These are phyloP conservation scores for Didymella keratinophila DNA, from an alignment of 2,329 filamentous ascomycete species.

Conservation along the genomic window DNA sequence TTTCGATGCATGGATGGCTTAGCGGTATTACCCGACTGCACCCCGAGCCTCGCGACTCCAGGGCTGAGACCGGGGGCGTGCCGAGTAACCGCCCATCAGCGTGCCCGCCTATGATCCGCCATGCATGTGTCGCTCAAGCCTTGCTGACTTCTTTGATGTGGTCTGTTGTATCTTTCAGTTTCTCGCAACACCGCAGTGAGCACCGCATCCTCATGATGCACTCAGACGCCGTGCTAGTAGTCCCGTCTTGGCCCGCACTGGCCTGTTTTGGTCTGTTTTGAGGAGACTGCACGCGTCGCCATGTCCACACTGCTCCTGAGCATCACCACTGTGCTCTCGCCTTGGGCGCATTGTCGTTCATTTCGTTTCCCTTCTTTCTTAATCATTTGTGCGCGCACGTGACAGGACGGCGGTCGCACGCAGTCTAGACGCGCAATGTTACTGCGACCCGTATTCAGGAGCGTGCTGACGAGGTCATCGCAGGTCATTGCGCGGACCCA, in stretches of 20 bases:
- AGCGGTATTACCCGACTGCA: too few species aligned
- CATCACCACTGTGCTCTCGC: slow-evolving; percentile 20
- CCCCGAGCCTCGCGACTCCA: slow-evolving; percentile 2
- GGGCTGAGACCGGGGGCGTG: slow-evolving; percentile 15
- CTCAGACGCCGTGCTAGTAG: neutral
- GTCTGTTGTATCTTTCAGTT: neutral
- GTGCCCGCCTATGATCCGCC: too few species aligned
- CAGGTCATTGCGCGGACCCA: slow-evolving; percentile 10
- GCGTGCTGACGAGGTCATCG: neutral
- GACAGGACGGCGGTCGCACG: too few species aligned
- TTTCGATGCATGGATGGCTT: too few species aligned
- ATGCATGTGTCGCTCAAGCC: too few species aligned
- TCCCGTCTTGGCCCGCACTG: slow-evolving; percentile 17
- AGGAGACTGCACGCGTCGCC: slow-evolving; percentile 15
- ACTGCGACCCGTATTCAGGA: slow-evolving; percentile 32
- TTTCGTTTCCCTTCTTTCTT: slow-evolving; percentile 26
- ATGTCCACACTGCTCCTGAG: slow-evolving; percentile 16
- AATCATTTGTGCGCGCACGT: slow-evolving; percentile 15
- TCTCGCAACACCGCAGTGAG: neutral
- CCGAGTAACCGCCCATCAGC: slow-evolving; percentile 20
- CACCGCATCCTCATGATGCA: neutral
- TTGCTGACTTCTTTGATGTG: neutral
- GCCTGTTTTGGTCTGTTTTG: slow-evolving; percentile 6
- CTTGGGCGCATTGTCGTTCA: slow-evolving; percentile 23
- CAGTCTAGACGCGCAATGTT: slow-evolving; percentile 36